These are phyloP conservation scores for Alternaria triticimaculans DNA, from an alignment of 2,329 filamentous ascomycete genomes.

Conservation along the genomic window DNA sequence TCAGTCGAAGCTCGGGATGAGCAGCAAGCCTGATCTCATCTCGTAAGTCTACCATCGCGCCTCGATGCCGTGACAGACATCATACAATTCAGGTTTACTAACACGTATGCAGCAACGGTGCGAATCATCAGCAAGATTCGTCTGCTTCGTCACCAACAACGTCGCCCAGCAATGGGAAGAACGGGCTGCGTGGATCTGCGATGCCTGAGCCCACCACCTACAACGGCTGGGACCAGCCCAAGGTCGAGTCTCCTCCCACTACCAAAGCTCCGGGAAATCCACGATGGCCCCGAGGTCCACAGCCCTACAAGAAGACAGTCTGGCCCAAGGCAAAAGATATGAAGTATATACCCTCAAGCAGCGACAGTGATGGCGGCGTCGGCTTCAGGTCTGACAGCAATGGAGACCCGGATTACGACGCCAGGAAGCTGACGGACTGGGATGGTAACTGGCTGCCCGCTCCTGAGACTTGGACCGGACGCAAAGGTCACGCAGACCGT, in stretches of 20 bases:
- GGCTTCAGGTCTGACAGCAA: slow-evolving; percentile 34
- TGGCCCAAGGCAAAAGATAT: slow-evolving; percentile 44
- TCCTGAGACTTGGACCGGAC: slow-evolving; percentile 55
- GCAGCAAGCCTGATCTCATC: slow-evolving; percentile 1
- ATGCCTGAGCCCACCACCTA: slow-evolving; percentile 20
- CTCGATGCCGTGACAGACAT: background rate
- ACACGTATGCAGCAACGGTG: background rate
- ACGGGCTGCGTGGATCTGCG: slow-evolving; percentile 5
- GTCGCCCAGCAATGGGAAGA: background rate
- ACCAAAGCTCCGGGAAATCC: slow-evolving; percentile 17
- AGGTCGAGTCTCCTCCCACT: background rate
- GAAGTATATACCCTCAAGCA: slow-evolving; percentile 20
- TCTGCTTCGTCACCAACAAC: slow-evolving; percentile 9
- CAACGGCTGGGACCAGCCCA: slow-evolving; percentile 16
- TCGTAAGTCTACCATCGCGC: slow-evolving; percentile 15
- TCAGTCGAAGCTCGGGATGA: slow-evolving; percentile 7
- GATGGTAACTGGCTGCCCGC: slow-evolving; percentile 55
- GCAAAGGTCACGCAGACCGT: slow-evolving; percentile 38
- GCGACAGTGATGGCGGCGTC: slow-evolving; percentile 34
- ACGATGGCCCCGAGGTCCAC: slow-evolving; percentile 16
- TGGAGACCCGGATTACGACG: slow-evolving; percentile 43
- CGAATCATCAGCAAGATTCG: background rate
- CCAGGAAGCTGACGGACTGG: slow-evolving; percentile 52
- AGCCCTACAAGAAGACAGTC: slow-evolving; percentile 11
- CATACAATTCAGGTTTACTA: background rate